Base-by-base conservation (phyloP, 176 grass and related monocot genomes). In the Oryza rufipogon region DNA sequence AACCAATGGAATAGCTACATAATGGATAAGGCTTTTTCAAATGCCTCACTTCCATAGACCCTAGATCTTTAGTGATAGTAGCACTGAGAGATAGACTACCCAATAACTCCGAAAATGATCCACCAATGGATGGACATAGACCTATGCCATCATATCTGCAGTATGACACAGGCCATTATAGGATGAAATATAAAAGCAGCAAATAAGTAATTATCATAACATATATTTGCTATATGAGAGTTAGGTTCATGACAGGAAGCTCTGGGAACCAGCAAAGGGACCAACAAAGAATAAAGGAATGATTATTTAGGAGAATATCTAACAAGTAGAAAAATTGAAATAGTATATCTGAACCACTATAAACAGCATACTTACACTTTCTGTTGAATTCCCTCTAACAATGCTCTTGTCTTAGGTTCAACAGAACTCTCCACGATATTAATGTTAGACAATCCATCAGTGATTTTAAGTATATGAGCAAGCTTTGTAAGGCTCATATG, bases 81-180 rank as follows among this genome's bases (percentile, higher is more conserved):
- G 82, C n/a, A 71, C 81, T 72, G n/a, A 90, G 73, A 86, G 81
- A 87, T 67, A 85, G 45, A 79, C 66, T 58, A 22, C 85, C 81
- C 9, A 87, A n/a, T 23, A 69, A 93, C 23, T 74, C 77, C 51
- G 87, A 80, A 25, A 93, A 88, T 68, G 88, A 58, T 22, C 82
- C 88, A n/a, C 82, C 81, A 56, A 86, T 79, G 56, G 91, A 87
- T 54, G 81, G 71, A 3, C 88, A 93, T 10, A 86, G 73, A 51
- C 91, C 91, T 34, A 93, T 66, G 15, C 87, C 85, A 79, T 90
- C 90, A 70, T 90, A 93, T 80, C 90, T 92, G 28, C 44, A 92
- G 12, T 66, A 70, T 78, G 11, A 58, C 44, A 84, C 74, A 82
- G 16, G 47, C 68, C 12, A 11, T 25, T 17, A 28, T 74, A 20